Evolutionary conservation across 2,329 filamentous ascomycete genomes (phyloP).

Genomic region (Microsporum ferrugineum): DNA sequence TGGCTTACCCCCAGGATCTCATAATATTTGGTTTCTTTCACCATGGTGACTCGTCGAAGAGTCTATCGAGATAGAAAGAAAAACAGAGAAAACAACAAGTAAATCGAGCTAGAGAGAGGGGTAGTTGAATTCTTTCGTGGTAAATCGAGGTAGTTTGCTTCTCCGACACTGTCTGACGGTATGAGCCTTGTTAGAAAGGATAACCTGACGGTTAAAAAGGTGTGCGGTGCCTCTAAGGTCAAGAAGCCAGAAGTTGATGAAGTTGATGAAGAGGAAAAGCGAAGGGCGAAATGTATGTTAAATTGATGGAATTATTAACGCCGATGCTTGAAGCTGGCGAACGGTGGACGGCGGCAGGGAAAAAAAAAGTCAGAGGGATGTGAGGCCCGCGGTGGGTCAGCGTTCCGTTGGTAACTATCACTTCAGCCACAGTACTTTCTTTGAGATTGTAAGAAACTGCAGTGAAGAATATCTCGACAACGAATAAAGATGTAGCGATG

Average conservation of each 20-base stretch:
- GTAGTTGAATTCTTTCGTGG: background rate
- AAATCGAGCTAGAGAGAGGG: constrained; percentile 1
- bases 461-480: background rate
- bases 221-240: background rate
- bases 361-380: constrained; percentile 2
- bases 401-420: background rate
- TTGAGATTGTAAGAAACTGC: background rate
- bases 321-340: background rate
- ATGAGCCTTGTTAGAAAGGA: background rate
- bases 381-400: constrained; percentile 3
- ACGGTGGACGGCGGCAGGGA: background rate
- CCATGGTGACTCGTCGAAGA: constrained; percentile 31
- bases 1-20: constrained; percentile 37
- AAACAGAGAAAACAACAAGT: constrained; percentile 8
- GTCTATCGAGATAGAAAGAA: constrained; percentile 15
- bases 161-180: background rate
- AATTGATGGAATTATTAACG: background rate
- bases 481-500: background rate
- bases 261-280: constrained; percentile 6
- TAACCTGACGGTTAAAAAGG: background rate
- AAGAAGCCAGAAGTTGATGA: background rate
- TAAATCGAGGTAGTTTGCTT: background rate
- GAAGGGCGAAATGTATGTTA: background rate
- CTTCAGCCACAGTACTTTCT: background rate
- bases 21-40: constrained; percentile 42